These are phyloP conservation scores for Isatis tinctoria DNA, from an alignment of 345 rosid genomes.

Conservation along the genomic window DNA sequence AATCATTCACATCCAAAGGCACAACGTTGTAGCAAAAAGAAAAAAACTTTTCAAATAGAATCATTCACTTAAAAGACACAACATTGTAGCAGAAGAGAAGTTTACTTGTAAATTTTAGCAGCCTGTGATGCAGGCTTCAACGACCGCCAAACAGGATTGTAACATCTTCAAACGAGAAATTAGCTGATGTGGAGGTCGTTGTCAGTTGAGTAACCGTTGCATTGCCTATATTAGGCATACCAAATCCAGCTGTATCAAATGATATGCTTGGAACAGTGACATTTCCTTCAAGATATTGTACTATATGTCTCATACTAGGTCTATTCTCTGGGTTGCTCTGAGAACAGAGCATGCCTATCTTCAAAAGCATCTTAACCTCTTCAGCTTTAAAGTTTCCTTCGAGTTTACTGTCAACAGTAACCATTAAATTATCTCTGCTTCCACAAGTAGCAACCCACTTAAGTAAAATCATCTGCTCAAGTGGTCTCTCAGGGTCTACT, in stretches of 20 bases:
- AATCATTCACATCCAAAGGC: background rate
- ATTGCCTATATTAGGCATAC: conserved; percentile 27
- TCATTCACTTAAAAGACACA: background rate
- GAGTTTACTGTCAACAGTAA: conserved; percentile 32
- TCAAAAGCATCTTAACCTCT: conserved; percentile 32
- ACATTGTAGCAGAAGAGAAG: background rate
- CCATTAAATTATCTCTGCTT: conserved; percentile 10
- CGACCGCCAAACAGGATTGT: conserved; percentile 20
- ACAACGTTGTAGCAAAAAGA: background rate
- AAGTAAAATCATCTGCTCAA: conserved; percentile 13
- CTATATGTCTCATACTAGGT: conserved; percentile 29
- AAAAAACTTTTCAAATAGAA: background rate
- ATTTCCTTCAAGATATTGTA: conserved; percentile 37
- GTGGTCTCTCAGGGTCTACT: conserved; percentile 23
- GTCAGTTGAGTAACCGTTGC: conserved; percentile 10
- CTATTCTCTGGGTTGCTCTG: conserved; percentile 24
- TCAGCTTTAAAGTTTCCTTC: background rate
- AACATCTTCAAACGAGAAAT: conserved; percentile 20
- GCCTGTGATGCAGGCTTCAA: conserved; percentile 3
- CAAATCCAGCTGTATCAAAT: conserved; percentile 20
- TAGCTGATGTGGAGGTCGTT: conserved; percentile 21
- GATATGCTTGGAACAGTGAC: background rate
- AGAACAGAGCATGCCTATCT: conserved; percentile 44
- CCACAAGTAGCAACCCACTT: conserved; percentile 27
- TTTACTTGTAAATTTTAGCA: background rate